Evolutionary conservation across 2,329 filamentous ascomycete genomes (phyloP).

Genomic region (Ophiocordyceps camponoti-rufipedis): DNA sequence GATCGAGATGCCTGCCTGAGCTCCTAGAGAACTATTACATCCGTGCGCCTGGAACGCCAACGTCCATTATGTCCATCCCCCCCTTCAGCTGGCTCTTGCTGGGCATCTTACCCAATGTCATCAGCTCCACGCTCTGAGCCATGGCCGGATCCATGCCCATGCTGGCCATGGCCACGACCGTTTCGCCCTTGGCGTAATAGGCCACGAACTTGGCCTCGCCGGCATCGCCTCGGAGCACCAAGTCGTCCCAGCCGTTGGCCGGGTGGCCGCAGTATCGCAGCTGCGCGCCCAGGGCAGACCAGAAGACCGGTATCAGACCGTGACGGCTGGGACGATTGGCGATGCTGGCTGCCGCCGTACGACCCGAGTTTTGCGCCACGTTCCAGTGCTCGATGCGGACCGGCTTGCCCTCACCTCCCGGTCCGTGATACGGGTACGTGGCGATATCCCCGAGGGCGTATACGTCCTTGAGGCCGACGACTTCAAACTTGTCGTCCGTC

Average conservation of each 20-base stretch:
- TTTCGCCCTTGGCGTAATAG: conserved; percentile 76
- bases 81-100: conserved; percentile 56
- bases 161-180: conserved; percentile 72
- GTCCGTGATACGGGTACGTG: conserved; percentile 83
- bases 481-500: conserved; percentile 63
- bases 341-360: conserved; percentile 63
- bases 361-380: conserved; percentile 85
- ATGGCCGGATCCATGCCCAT: conserved; percentile 86
- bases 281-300: conserved; percentile 82
- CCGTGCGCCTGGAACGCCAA: conserved; percentile 8
- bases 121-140: conserved; percentile 66
- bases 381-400: conserved; percentile 97
- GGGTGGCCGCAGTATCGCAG: conserved; percentile 89
- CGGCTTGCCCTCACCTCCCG: conserved; percentile 54
- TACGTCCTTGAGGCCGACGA: conserved; percentile 61
- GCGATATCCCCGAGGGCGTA: conserved; percentile 94
- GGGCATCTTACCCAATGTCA: conserved; percentile 69
- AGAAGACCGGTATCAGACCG: conserved; percentile 82
- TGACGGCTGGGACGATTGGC: conserved; percentile 39
- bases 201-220: conserved; percentile 70
- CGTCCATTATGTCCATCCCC: conserved; percentile 33
- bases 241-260: conserved; percentile 61
- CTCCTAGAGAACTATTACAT: no score
- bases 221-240: conserved; percentile 61
- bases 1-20: no score